phyloP scores from a whole-genome alignment of 495 filamentous ascomycete species.

The Penicillium psychrofluorescens region DNA sequence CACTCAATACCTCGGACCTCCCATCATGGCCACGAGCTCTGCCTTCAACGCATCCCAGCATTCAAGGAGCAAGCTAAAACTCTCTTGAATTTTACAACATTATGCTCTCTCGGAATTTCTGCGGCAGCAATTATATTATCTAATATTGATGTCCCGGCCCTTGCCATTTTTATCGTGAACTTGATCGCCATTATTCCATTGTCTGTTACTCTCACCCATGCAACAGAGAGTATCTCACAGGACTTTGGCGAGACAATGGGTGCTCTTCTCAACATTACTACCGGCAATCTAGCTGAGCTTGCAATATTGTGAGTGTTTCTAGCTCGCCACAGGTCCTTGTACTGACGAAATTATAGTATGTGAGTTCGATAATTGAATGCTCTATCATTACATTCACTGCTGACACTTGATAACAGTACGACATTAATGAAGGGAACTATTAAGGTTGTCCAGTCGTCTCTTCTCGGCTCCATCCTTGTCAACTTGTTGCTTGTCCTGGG shows the following conservation, averaged over 20 bases:
- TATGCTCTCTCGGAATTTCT: too few relatives aligned
- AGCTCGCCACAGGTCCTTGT: not conserved
- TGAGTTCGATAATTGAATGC: not conserved
- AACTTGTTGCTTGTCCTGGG: slow-evolving; percentile 6
- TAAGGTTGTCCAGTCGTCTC: slow-evolving; percentile 18
- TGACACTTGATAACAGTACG: not conserved
- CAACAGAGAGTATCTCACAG: slow-evolving; percentile 15
- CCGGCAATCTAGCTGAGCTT: slow-evolving; percentile 20
- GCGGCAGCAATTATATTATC: too few relatives aligned
- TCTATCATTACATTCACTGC: slow-evolving; percentile 12
- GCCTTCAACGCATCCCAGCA: too few relatives aligned
- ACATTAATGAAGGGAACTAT: slow-evolving; percentile 6
- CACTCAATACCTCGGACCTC: too few relatives aligned
- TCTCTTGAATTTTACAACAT: too few relatives aligned
- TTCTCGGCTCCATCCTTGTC: slow-evolving; percentile 19
- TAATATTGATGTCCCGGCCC: too few relatives aligned
- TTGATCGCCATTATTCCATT: slow-evolving; percentile 22
- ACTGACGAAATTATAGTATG: not conserved
- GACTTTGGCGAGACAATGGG: slow-evolving; percentile 14
- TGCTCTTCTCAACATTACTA: slow-evolving; percentile 19
- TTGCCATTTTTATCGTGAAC: slow-evolving; percentile 13
- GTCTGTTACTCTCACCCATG: slow-evolving; percentile 14
- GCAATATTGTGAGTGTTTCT: slow-evolving; percentile 11
- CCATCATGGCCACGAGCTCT: too few relatives aligned
- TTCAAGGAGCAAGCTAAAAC: too few relatives aligned